Conservation (phyloP, 1,284 basidiomycete species). For the Inonotus obliquus region DNA sequence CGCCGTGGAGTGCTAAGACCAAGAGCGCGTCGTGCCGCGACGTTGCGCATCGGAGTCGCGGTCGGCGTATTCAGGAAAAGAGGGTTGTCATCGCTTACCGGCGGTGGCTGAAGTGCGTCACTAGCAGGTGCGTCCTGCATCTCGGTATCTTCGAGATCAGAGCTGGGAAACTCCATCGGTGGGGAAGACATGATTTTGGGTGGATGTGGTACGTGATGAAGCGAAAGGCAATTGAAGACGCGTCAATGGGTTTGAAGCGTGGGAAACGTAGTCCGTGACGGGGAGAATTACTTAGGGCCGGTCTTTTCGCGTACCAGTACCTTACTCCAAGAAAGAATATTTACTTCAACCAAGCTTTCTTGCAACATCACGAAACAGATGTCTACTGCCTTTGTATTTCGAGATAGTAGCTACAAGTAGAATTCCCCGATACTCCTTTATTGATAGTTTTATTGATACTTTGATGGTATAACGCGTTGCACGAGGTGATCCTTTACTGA, state of each 20-base stretch:
- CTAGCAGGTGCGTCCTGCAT: slow-evolving; percentile 18
- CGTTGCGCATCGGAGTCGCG: slow-evolving; percentile 42
- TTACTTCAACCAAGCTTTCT: too few relatives aligned
- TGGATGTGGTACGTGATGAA: slow-evolving; percentile 1
- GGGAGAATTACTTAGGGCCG: slow-evolving; percentile 3
- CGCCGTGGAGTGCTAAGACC: slow-evolving; percentile 55
- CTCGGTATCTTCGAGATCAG: slow-evolving; percentile 20
- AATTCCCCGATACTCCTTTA: too few relatives aligned
- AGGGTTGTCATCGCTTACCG: slow-evolving; percentile 28
- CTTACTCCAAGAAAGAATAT: too few relatives aligned
- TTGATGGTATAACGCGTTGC: too few relatives aligned
- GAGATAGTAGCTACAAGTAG: too few relatives aligned
- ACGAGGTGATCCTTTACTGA: too few relatives aligned
- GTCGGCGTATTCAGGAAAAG: slow-evolving; percentile 61
- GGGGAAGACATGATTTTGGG: slow-evolving; percentile 21
- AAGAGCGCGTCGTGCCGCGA: slow-evolving; percentile 57
- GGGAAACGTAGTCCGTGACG: background rate
- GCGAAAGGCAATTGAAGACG: background rate
- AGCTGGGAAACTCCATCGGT: slow-evolving; percentile 22
- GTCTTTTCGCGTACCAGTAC: background rate
- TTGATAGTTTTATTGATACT: too few relatives aligned
- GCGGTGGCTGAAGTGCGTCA: slow-evolving; percentile 9
- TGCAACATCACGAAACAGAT: too few relatives aligned
- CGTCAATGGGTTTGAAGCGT: background rate
- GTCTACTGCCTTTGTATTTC: too few relatives aligned